A percentile compares a stretch with the other conserved stretches of the same genome.
These are phyloP conservation scores for Penicillium expansum DNA, from an alignment of 2,329 filamentous ascomycete genomes.

Conservation along the genomic window DNA sequence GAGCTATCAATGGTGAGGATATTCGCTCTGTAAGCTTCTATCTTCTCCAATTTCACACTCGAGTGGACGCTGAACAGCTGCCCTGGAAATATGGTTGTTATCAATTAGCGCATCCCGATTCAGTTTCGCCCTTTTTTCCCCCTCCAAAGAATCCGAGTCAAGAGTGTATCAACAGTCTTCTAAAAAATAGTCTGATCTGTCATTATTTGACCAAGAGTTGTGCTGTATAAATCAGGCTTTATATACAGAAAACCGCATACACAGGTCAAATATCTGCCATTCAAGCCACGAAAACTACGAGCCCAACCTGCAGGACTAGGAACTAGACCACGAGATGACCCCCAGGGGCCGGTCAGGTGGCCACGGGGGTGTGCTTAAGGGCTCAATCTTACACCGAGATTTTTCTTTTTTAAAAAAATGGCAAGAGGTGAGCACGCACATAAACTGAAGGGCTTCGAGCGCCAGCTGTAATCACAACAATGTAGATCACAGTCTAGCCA, in stretches of 20 bases:
- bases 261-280: not conserved
- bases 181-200: not conserved
- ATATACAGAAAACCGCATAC: not conserved
- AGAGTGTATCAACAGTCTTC: not conserved
- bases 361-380: not conserved
- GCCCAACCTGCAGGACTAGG: not conserved
- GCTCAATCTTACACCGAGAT: not conserved
- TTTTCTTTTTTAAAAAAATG: slow-evolving; percentile 14
- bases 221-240: not conserved
- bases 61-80: not conserved
- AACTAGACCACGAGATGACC: not conserved
- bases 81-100: too few relatives aligned
- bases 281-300: not conserved
- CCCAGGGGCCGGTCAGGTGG: not conserved
- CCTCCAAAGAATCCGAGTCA: not conserved
- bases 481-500: too few relatives aligned
- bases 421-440: slow-evolving; percentile 16
- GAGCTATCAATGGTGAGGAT: not conserved
- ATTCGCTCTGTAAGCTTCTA: not conserved
- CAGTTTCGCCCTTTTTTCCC: not conserved
- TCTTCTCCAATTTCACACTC: not conserved
- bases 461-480: not conserved
- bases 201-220: not conserved
- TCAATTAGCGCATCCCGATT: not conserved
- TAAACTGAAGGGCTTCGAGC: not conserved